Conservation (phyloP, 441 rosid species). For the Aleurites moluccanus region DNA sequence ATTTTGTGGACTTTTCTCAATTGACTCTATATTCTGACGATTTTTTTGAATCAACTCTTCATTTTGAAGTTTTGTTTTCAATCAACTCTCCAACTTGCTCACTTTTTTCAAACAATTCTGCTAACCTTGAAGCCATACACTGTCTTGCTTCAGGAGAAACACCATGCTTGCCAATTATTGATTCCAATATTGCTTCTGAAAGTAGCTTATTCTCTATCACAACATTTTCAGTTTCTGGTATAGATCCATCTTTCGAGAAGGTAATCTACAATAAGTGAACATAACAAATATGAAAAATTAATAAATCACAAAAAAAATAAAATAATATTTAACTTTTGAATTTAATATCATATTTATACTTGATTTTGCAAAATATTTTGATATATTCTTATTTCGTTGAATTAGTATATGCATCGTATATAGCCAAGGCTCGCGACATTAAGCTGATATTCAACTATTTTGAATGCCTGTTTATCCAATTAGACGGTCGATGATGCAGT, state of each 20-base stretch:
- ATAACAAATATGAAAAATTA: neutral
- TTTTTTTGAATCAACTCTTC: neutral
- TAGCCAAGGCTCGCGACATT: too few relatives aligned
- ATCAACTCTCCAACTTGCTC: neutral
- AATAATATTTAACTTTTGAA: too few relatives aligned
- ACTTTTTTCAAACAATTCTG: conserved; percentile 30
- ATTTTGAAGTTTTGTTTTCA: neutral
- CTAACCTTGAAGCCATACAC: conserved; percentile 50
- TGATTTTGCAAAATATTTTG: too few relatives aligned
- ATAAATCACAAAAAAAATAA: neutral
- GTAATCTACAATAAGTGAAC: conserved; percentile 39
- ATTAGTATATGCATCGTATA: too few relatives aligned
- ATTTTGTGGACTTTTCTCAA: conserved; percentile 18
- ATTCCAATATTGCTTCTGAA: conserved; percentile 58
- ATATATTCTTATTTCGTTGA: too few relatives aligned
- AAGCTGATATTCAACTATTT: too few relatives aligned
- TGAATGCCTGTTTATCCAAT: too few relatives aligned
- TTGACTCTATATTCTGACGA: too few relatives aligned
- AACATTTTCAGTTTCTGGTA: conserved; percentile 45
- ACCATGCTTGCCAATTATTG: conserved; percentile 68
- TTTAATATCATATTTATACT: too few relatives aligned
- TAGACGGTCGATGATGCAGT: too few relatives aligned
- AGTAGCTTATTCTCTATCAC: conserved; percentile 64
- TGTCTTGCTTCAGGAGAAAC: conserved; percentile 55
- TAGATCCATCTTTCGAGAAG: conserved; percentile 50